Base-by-base conservation (phyloP, 31 red algal genomes). In the Porphyra umbilicalis region DNA sequence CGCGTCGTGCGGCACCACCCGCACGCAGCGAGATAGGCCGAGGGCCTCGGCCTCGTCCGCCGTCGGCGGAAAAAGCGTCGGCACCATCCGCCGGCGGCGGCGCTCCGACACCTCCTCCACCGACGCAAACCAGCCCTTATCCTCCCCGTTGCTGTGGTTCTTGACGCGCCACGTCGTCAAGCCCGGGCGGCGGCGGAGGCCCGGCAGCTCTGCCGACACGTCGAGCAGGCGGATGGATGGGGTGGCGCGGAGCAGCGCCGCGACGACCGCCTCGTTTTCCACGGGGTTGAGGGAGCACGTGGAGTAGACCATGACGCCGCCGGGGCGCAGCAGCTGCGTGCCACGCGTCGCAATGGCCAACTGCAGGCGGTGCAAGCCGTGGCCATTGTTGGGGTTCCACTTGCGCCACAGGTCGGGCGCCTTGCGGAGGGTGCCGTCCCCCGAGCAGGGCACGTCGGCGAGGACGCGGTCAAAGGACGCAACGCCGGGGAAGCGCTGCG, bases 201-300 rank as follows among this genome's bases (percentile, higher is more conserved):
- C 90, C 18, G 90, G 80, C 75, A 96, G 83, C 80, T 78, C 35
- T 29, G 84, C 90, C n/a, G 80, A 80, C 33, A 84, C 83, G 80
- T 96, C 90, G 18, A 96, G 18, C 75, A 96, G 86, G 34, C 92
- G 71, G 31, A 92, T 16, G 33, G 79, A 38, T 1, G 85, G 89
- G 78, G 76, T 85, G 15, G 38, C 76, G 36, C 93, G 84, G 20
- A 98, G 37, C 75, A 87, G 84, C 79, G 89, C 86, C 6, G 87
- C 91, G 33, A 98, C 96, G 9, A 98, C 89, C 4, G 96, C 96
- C 77, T 98, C 96, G 76, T 98, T 98, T 78, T 98, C 96, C 39
- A 98, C 76, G 37, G 96, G 96, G 78, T 95, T 98, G 82, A 98
- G 86, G 35, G 86, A 88, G 77, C 96, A 98, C 37, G 96, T 98